Conservation (phyloP, 2,329 filamentous ascomycete genomes). For the Phialemoniopsis sp. region DNA sequence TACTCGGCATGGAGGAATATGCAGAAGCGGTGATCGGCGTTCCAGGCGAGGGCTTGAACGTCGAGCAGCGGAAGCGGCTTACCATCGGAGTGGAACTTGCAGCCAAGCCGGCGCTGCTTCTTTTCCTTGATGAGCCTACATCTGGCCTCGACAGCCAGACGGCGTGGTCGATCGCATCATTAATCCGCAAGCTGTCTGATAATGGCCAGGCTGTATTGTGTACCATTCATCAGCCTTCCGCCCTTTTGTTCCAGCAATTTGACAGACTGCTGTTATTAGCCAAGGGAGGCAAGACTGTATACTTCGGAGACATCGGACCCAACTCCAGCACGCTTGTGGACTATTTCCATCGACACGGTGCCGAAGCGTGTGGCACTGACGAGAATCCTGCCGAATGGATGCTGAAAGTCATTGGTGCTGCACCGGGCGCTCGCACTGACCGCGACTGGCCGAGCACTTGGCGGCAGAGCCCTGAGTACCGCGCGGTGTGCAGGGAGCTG, state of each 20-base stretch:
- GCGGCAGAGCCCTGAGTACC: slow-evolving; percentile 24
- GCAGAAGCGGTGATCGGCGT: slow-evolving; percentile 59
- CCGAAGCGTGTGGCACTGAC: slow-evolving; percentile 41
- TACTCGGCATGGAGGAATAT: slow-evolving; percentile 61
- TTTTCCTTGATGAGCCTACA: slow-evolving; percentile 60
- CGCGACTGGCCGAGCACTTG: slow-evolving; percentile 26
- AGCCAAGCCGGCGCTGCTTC: slow-evolving; percentile 46
- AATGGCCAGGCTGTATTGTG: slow-evolving; percentile 48
- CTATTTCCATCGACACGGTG: slow-evolving; percentile 60
- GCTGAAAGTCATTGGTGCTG: slow-evolving; percentile 40
- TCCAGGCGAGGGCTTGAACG: slow-evolving; percentile 51
- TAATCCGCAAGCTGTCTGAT: slow-evolving; percentile 57
- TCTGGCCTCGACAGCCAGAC: slow-evolving; percentile 59
- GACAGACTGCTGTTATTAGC: slow-evolving; percentile 60
- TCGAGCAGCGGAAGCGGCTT: slow-evolving; percentile 53
- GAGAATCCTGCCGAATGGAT: slow-evolving; percentile 68
- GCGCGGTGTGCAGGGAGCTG: slow-evolving; percentile 24
- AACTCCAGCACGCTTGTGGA: slow-evolving; percentile 45
- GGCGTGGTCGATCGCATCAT: slow-evolving; percentile 59
- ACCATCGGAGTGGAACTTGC: slow-evolving; percentile 53
- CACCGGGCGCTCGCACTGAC: slow-evolving; percentile 32
- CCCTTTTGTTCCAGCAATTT: slow-evolving; percentile 48
- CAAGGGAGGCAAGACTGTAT: slow-evolving; percentile 58
- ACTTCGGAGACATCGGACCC: slow-evolving; percentile 60
- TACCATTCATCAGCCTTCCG: slow-evolving; percentile 52